Conservation (phyloP, 306 rosid genomes). For the Casuarina equisetifolia region DNA sequence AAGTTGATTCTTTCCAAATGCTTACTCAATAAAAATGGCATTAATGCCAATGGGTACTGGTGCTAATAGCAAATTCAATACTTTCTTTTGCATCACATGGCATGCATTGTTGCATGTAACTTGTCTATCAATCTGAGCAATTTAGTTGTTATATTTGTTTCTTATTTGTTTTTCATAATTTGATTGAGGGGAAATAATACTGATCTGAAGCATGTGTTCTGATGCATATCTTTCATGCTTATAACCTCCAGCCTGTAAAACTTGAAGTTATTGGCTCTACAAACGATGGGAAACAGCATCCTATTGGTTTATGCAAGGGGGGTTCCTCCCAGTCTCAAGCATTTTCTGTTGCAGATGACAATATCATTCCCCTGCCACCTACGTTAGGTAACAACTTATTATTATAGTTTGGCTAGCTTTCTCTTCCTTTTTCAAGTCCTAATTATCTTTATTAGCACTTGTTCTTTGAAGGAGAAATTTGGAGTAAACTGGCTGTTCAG, state of each 20-base stretch:
- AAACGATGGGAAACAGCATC: slow-evolving; percentile 32
- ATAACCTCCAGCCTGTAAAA: slow-evolving; percentile 51
- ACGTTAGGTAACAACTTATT: slow-evolving; percentile 57
- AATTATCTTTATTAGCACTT: not conserved
- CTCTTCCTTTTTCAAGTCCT: slow-evolving; percentile 3
- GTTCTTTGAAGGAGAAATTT: not conserved
- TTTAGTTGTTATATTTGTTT: not conserved
- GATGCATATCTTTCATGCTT: slow-evolving; percentile 18
- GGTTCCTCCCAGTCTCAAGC: slow-evolving; percentile 39
- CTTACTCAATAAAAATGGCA: not conserved
- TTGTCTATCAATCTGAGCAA: not conserved
- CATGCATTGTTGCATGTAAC: not conserved
- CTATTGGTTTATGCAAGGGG: slow-evolving; percentile 28
- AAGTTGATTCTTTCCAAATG: not conserved
- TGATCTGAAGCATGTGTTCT: slow-evolving; percentile 7
- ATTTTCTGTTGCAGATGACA: slow-evolving; percentile 44
- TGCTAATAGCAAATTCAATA: not conserved
- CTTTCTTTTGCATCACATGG: not conserved
- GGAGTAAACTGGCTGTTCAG: not conserved
- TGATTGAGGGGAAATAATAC: not conserved
- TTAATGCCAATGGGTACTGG: not conserved
- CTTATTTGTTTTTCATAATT: not conserved
- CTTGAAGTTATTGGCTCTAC: slow-evolving; percentile 43
- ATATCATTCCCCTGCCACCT: slow-evolving; percentile 74
- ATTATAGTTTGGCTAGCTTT: slow-evolving; percentile 18